Evolutionary conservation across 345 rosid species (phyloP).

Genomic region (Pugionium dolabratum): DNA sequence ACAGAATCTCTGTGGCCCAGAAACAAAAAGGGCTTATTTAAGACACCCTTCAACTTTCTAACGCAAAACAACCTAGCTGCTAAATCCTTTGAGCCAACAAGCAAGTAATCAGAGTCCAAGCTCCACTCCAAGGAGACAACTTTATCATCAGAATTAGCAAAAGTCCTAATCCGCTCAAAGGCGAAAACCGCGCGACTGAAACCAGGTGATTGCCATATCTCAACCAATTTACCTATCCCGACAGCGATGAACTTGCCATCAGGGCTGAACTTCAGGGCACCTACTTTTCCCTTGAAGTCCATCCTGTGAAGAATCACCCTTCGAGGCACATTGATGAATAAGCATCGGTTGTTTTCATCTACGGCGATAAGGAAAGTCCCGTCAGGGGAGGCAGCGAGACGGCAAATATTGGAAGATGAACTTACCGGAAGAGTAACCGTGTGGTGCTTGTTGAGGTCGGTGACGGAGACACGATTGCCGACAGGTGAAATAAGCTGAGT

Average conservation of each 20-base stretch:
- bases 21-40: conserved; percentile 73
- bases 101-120: conserved; percentile 67
- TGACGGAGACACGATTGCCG: conserved; percentile 87
- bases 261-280: conserved; percentile 70
- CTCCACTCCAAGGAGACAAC: conserved; percentile 76
- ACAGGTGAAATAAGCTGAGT: conserved; percentile 78
- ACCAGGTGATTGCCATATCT: conserved; percentile 89
- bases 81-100: conserved; percentile 86
- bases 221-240: conserved; percentile 76
- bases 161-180: conserved; percentile 72
- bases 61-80: conserved; percentile 74
- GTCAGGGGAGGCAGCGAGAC: conserved; percentile 75
- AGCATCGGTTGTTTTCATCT: conserved; percentile 76
- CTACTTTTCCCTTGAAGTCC: conserved; percentile 57
- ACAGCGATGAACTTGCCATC: conserved; percentile 75
- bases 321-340: conserved; percentile 76
- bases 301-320: conserved; percentile 79
- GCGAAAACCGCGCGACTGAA: conserved; percentile 70
- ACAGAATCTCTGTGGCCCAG: conserved; percentile 87
- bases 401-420: conserved; percentile 70
- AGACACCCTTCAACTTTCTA: conserved; percentile 54
- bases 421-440: conserved; percentile 63
- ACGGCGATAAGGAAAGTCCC: conserved; percentile 76
- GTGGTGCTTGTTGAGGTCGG: conserved; percentile 77
- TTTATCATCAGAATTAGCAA: conserved; percentile 71